These are phyloP conservation scores for Amanita muscaria DNA, from an alignment of 768 basidiomycete species.

Conservation along the genomic window DNA sequence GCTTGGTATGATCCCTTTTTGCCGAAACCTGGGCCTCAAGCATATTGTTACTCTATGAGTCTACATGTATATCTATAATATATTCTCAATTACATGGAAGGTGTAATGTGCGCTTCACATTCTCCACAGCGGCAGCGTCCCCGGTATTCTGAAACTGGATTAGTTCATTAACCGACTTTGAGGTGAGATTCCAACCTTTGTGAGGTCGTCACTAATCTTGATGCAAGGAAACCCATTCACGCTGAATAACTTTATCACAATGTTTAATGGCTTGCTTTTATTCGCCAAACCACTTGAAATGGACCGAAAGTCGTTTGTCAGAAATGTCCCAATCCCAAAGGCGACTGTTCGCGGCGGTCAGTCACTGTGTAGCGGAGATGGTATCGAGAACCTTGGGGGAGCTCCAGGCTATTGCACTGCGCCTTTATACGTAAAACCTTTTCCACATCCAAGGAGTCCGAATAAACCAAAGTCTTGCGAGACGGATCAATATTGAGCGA, in stretches of 20 bases:
- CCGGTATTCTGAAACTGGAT: slow-evolving; percentile 53
- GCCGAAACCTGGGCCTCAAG: too few species aligned
- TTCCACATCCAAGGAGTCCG: slow-evolving; percentile 69
- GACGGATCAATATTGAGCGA: slow-evolving; percentile 57
- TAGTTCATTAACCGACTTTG: too few species aligned
- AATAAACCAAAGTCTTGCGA: slow-evolving; percentile 72
- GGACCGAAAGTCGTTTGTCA: slow-evolving; percentile 82
- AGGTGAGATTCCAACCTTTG: slow-evolving; percentile 40
- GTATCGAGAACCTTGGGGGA: slow-evolving; percentile 45
- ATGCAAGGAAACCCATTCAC: slow-evolving; percentile 72
- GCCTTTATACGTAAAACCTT: slow-evolving; percentile 61
- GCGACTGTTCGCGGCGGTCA: too few species aligned
- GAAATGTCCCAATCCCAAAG: slow-evolving; percentile 89
- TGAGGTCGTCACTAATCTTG: slow-evolving; percentile 90
- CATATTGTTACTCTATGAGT: too few species aligned
- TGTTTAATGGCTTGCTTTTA: slow-evolving; percentile 80
- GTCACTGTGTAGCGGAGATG: too few species aligned
- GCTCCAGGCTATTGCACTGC: slow-evolving; percentile 66
- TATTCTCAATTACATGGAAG: slow-evolving; percentile 15
- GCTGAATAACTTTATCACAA: slow-evolving; percentile 85
- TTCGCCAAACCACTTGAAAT: slow-evolving; percentile 30
- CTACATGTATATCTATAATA: too few species aligned
- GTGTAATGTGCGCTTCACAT: slow-evolving; percentile 48
- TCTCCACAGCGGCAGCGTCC: slow-evolving; percentile 44
- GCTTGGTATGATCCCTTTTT: too few species aligned